phyloP scores from a whole-genome alignment of 345 rosid genomes.

The Sisymbrium altissimum region DNA sequence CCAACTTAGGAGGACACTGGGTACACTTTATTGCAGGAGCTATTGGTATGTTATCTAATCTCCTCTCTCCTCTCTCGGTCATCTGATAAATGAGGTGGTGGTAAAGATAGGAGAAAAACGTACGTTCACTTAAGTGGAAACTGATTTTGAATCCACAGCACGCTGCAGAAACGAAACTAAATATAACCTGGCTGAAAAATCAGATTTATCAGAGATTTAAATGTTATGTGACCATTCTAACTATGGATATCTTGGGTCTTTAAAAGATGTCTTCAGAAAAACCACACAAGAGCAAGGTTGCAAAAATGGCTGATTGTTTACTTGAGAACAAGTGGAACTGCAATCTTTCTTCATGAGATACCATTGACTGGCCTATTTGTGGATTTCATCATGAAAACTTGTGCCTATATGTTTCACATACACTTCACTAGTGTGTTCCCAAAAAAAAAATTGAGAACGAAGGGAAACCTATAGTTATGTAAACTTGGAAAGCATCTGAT shows the following conservation, averaged over 20 bases:
- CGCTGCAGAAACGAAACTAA: not conserved
- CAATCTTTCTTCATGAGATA: not conserved
- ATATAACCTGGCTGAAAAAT: not conserved
- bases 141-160: slow-evolving; percentile 11
- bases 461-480: not conserved
- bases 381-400: not conserved
- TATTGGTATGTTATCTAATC: slow-evolving; percentile 46
- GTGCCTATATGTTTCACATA: not conserved
- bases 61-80: not conserved
- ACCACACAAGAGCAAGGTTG: not conserved
- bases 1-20: slow-evolving; percentile 82
- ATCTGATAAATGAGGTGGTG: not conserved
- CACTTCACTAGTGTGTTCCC: not conserved
- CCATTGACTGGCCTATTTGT: not conserved
- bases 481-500: slow-evolving; percentile 12
- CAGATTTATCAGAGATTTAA: not conserved
- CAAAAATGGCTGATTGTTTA: slow-evolving; percentile 14
- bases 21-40: slow-evolving; percentile 93
- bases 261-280: not conserved
- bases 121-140: not conserved
- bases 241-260: not conserved
- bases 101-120: not conserved
- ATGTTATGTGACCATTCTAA: not conserved
- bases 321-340: slow-evolving; percentile 14
- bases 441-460: not conserved